Evolutionary conservation across 2,329 filamentous ascomycete genomes (phyloP).

Genomic region (Apiospora hydei): DNA sequence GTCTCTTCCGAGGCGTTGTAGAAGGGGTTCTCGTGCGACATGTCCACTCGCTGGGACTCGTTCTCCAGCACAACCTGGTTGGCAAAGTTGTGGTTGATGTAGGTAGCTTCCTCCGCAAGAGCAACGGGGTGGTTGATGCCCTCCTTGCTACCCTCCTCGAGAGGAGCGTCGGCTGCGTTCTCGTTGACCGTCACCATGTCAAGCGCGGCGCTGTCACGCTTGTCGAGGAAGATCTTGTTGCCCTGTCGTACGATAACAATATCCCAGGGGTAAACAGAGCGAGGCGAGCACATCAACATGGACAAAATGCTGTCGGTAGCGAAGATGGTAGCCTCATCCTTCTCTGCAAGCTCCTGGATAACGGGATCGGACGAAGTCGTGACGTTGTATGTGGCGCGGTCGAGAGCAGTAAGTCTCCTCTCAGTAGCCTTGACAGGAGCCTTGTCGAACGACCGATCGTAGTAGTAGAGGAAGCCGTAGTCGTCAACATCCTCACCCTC

Average conservation of each 20-base stretch:
- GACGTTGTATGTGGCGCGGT: conserved; percentile 97
- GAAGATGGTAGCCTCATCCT: conserved; percentile 95
- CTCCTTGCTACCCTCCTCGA: conserved; percentile 96
- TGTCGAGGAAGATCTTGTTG: conserved; percentile 98
- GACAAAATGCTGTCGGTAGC: conserved; percentile 96
- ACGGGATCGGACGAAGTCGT: conserved; percentile 95
- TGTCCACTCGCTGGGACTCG: conserved; percentile 78
- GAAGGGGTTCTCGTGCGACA: conserved; percentile 93
- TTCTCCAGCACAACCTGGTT: conserved; percentile 92
- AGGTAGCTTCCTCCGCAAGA: conserved; percentile 94
- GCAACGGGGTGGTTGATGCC: conserved; percentile 91
- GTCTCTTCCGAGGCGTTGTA: conserved; percentile 94
- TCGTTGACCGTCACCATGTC: conserved; percentile 99
- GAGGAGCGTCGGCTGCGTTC: conserved; percentile 92
- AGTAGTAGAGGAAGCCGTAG: conserved; percentile 98
- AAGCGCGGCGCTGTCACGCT: conserved; percentile 91
- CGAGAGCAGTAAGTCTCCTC: conserved; percentile 85
- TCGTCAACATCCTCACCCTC: conserved; percentile 94
- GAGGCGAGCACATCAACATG: conserved; percentile 98
- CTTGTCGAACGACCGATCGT: conserved; percentile 96
- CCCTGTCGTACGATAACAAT: conserved; percentile 91
- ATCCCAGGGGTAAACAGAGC: conserved; percentile 98
- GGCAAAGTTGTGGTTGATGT: conserved; percentile 99
- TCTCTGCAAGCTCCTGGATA: conserved; percentile 95
- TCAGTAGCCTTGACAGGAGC: conserved; percentile 87